phyloP scores from a whole-genome alignment of 441 rosid species.

The Biscutella auriculata region DNA sequence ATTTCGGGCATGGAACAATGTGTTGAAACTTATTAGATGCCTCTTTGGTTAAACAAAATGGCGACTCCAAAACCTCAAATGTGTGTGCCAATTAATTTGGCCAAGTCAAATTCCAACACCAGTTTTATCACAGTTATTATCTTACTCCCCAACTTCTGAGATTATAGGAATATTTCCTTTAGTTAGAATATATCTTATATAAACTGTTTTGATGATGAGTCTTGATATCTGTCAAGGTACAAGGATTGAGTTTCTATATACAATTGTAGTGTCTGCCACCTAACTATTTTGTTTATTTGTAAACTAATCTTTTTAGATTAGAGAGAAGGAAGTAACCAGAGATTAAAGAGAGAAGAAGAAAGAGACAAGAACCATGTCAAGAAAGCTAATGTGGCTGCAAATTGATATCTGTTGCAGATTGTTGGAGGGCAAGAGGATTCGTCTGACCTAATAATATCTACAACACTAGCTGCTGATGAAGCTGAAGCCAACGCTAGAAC shows the following conservation, averaged over 20 bases:
- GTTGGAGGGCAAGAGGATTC: conserved; percentile 33
- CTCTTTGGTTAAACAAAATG: neutral
- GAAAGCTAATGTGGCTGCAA: conserved; percentile 76
- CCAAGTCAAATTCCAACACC: neutral
- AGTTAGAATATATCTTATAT: neutral
- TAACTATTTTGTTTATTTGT: neutral
- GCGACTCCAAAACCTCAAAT: neutral
- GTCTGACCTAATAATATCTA: conserved; percentile 38
- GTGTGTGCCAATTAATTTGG: no score
- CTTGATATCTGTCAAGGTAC: neutral
- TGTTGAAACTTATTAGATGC: neutral
- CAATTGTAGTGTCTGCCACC: conserved; percentile 4
- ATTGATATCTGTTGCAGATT: conserved; percentile 56
- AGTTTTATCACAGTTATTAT: neutral
- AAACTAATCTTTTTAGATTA: conserved; percentile 25
- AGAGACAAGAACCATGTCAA: conserved; percentile 61
- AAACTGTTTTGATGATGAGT: neutral
- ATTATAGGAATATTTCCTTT: neutral
- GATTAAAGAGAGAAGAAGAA: conserved; percentile 67
- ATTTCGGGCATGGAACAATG: neutral
- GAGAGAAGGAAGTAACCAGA: conserved; percentile 62
- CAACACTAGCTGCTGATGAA: conserved; percentile 66
- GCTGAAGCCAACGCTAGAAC: conserved; percentile 64
- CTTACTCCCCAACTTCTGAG: neutral
- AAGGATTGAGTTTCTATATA: conserved; percentile 2